These are phyloP conservation scores for Aurantiochytrium sp. DNA, from an alignment of 108 stramenopile genomes.

Conservation along the genomic window DNA sequence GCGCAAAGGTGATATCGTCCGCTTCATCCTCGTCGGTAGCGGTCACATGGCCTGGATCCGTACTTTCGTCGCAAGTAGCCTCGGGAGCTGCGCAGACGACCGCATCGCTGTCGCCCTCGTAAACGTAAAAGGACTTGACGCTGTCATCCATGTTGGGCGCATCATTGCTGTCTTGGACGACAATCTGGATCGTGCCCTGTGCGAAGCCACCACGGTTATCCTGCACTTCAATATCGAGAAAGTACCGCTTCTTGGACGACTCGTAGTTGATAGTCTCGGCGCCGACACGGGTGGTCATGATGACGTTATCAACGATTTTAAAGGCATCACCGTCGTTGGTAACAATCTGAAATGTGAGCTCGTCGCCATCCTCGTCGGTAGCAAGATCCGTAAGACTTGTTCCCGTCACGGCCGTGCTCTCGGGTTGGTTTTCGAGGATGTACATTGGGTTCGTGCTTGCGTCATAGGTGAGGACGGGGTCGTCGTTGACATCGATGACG, in stretches of 20 bases:
- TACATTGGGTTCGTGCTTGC: background rate
- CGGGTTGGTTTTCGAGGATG: background rate
- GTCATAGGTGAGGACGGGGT: background rate
- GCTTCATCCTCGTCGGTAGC: background rate
- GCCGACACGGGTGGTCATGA: background rate
- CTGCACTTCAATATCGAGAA: background rate
- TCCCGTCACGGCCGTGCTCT: background rate
- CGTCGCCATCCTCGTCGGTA: background rate
- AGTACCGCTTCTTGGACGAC: background rate
- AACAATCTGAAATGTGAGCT: background rate
- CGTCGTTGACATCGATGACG: background rate
- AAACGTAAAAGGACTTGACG: background rate
- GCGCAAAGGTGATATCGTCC: background rate
- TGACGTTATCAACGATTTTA: background rate
- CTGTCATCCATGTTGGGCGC: background rate
- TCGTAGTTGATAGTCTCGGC: constrained; percentile 11
- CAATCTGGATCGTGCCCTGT: background rate
- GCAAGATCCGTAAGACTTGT: background rate
- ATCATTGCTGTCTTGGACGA: background rate
- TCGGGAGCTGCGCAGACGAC: background rate
- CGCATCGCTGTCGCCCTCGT: background rate
- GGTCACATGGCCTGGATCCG: background rate
- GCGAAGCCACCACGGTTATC: background rate
- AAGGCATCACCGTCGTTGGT: constrained; percentile 6
- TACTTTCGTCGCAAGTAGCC: background rate